Percentiles rank a stretch among this genome's conserved stretches.
Evolutionary conservation across 345 rosid genomes (phyloP).

Genomic region (Hibiscus trionum): DNA sequence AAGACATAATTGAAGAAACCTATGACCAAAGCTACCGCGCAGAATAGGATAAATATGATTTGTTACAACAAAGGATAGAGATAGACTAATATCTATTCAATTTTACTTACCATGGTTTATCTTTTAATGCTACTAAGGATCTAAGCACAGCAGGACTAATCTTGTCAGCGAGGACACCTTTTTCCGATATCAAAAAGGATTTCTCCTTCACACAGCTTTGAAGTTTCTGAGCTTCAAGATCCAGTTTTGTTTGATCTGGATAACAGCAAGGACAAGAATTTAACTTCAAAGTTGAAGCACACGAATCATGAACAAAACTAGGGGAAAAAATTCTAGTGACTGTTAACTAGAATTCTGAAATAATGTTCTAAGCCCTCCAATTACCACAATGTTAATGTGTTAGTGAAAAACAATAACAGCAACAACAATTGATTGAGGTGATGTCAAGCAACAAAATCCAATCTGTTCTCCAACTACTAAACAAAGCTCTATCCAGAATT

Average conservation of each 20-base stretch:
- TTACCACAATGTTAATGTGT: neutral
- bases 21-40: neutral
- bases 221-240: slow-evolving; percentile 53
- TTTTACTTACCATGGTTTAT: slow-evolving; percentile 40
- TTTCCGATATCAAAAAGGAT: slow-evolving; percentile 52
- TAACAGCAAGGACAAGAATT: neutral
- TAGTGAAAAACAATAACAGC: neutral
- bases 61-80: neutral
- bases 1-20: neutral
- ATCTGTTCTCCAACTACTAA: neutral
- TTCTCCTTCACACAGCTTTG: slow-evolving; percentile 73
- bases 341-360: neutral
- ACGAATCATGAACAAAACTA: neutral
- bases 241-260: slow-evolving; percentile 52
- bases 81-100: neutral
- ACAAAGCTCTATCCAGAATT: neutral
- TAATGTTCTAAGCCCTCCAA: neutral
- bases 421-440: neutral
- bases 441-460: neutral
- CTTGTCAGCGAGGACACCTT: slow-evolving; percentile 72
- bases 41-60: neutral
- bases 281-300: neutral
- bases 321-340: neutral
- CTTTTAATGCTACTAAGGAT: slow-evolving; percentile 55
- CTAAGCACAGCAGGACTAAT: slow-evolving; percentile 51